Conservation (phyloP, 148 eudicot species). For the Arbutus unedo region DNA sequence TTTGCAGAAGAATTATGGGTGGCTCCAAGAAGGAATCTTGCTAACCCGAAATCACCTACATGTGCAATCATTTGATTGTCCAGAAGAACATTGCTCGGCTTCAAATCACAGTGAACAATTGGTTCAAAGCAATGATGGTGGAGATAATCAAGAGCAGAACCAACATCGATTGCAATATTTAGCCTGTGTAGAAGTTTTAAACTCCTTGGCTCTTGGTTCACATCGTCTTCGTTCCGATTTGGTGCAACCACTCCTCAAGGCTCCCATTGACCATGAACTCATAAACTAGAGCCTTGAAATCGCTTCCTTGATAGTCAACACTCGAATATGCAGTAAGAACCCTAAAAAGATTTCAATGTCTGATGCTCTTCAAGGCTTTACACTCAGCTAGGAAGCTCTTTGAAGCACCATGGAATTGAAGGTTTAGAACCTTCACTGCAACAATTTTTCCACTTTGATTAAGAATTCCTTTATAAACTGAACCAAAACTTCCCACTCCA, state of each 20-base stretch:
- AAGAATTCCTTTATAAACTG: neutral
- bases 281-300: neutral
- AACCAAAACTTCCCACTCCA: neutral
- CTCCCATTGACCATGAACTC: conserved; percentile 1
- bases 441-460: neutral
- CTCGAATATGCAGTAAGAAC: neutral
- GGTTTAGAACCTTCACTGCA: neutral
- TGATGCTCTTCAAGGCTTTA: neutral
- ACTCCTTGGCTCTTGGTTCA: neutral
- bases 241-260: neutral
- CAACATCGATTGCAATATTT: neutral
- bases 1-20: neutral
- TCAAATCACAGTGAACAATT: neutral
- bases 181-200: neutral
- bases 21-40: neutral
- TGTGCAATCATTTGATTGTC: neutral
- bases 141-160: neutral
- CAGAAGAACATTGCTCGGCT: neutral
- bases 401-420: neutral
- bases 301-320: neutral
- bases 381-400: neutral
- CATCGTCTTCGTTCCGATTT: neutral
- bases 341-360: neutral
- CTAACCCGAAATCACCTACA: neutral
- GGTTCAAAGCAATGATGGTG: neutral